Conservation (phyloP, 352 stramenopile genomes). For the Globisporangium canariense region DNA sequence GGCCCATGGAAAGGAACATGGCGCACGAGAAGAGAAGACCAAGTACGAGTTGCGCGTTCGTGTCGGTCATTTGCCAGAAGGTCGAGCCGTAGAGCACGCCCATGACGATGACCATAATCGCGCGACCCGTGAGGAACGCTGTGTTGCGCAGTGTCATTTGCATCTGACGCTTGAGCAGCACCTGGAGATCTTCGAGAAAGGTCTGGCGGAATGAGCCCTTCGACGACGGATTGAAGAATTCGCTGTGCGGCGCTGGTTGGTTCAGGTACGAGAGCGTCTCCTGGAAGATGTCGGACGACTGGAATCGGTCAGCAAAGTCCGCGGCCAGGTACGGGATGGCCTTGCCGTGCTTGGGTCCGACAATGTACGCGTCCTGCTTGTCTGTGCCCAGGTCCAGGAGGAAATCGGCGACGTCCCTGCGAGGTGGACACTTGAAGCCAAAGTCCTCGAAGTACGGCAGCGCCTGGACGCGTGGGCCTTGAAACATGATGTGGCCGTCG, state of each 20-base stretch:
- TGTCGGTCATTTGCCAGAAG: conserved; percentile 59
- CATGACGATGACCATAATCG: conserved; percentile 63
- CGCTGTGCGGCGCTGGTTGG: conserved; percentile 12
- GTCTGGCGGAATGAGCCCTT: conserved; percentile 38
- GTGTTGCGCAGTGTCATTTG: conserved; percentile 60
- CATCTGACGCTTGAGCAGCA: conserved; percentile 59
- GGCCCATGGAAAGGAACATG: conserved; percentile 84
- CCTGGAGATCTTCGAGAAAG: conserved; percentile 40
- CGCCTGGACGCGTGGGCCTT: conserved; percentile 28
- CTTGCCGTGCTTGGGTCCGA: conserved; percentile 2
- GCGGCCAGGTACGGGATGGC: conserved; percentile 22
- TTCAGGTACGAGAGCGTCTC: conserved; percentile 39
- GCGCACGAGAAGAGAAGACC: conserved; percentile 86
- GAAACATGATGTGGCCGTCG: conserved; percentile 89
- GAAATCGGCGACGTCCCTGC: conserved; percentile 53
- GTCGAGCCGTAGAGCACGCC: conserved; percentile 58
- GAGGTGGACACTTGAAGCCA: conserved; percentile 41
- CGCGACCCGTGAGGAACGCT: conserved; percentile 38
- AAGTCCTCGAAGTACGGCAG: conserved; percentile 48
- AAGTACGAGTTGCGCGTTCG: conserved; percentile 60
- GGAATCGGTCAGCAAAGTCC: conserved; percentile 56
- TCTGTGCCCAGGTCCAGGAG: conserved; percentile 50
- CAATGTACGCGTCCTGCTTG: conserved; percentile 45
- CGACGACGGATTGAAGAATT: conserved; percentile 6
- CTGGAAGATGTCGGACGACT: conserved; percentile 48